These are phyloP conservation scores for Blastobotrys muscicola DNA, from an alignment of 805 yeast genomes.

Conservation along the genomic window DNA sequence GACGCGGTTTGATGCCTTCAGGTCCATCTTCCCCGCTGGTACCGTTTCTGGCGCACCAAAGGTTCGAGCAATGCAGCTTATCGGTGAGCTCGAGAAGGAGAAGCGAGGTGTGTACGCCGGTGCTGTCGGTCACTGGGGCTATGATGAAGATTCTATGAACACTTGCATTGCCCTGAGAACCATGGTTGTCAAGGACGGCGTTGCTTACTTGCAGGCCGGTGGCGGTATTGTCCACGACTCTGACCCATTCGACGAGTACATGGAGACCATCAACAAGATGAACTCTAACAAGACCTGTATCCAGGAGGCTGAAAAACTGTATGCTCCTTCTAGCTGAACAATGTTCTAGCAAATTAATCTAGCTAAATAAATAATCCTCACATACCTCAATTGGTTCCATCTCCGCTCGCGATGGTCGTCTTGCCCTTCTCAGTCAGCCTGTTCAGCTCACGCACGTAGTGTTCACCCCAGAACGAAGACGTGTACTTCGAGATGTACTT, in stretches of 20 bases:
- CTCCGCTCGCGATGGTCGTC: no score
- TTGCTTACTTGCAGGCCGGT: constrained; percentile 94
- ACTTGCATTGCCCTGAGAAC: constrained; percentile 97
- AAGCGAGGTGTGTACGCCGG: constrained; percentile 97
- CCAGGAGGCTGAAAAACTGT: constrained; percentile 73
- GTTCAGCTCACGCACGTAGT: constrained; percentile 74
- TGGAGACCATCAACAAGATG: constrained; percentile 97
- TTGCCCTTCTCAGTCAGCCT: constrained; percentile 5
- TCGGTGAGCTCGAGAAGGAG: constrained; percentile 81
- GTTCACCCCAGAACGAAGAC: constrained; percentile 95
- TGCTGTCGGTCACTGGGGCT: constrained; percentile 98
- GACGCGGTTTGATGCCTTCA: constrained; percentile 91
- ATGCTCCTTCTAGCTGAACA: constrained; percentile 8
- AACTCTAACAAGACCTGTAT: constrained; percentile 83
- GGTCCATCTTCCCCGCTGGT: constrained; percentile 98
- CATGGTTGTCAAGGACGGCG: constrained; percentile 86
- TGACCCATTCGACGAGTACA: constrained; percentile 89
- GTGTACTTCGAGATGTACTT: constrained; percentile 87
- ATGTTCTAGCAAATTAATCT: constrained; percentile 3
- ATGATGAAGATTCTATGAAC: constrained; percentile 90
- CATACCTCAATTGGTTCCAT: no score
- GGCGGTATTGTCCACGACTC: constrained; percentile 97
- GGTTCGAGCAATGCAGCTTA: constrained; percentile 91
- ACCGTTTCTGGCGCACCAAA: constrained; percentile 99
- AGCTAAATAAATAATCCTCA: no score